Evolutionary conservation across 306 rosid species (phyloP), one percentile per base, ranked within the genome.

Genomic region (Pyrus communis): DNA sequence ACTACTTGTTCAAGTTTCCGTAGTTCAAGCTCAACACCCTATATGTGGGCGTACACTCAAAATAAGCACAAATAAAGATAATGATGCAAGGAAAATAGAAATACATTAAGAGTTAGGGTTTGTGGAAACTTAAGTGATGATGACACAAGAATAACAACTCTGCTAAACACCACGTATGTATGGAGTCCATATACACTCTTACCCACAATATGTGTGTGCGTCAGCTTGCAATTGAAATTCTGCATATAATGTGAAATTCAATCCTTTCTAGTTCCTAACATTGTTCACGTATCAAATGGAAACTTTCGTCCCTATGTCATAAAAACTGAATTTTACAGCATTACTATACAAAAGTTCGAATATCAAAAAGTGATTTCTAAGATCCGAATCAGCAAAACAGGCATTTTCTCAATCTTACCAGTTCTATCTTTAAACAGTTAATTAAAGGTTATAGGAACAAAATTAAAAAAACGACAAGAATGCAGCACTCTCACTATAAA

Each of bases 21-120:
- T 69, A 95, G 85, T 87, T 95, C 97, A 61, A 95, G 97, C 84
- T 95, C 97, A 13, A 95, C 85, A 35, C 98, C 98, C 98, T 92
- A 33, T n/a, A 45, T 62, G 28, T 57, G 57, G 18, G 71, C 21
- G 18, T 45, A 38, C 15, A 68, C 63, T 35, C 13, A 18, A 57
- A 25, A 17, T 38, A 79, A 74, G 64, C 19, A 49, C 65, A 57
- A 45, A 33, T 27, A 18, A 62, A 64, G 68, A 45, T 46, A 45
- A 62, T 4, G 7, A 10, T 27, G 30, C 31, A 3, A 9, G 17
- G 19, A 23, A 31, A 70, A 31, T 6, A 3, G 27, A 57, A 57
- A 57, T 6, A 21, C 14, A 21, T 2, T 9, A 15, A 9, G 27
- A 58, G 5, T 14, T 12, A 61, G 7, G 38, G 25, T 21, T 11